phyloP scores from a whole-genome alignment of 495 filamentous ascomycete genomes.

The Evansstolkia leycettana region DNA sequence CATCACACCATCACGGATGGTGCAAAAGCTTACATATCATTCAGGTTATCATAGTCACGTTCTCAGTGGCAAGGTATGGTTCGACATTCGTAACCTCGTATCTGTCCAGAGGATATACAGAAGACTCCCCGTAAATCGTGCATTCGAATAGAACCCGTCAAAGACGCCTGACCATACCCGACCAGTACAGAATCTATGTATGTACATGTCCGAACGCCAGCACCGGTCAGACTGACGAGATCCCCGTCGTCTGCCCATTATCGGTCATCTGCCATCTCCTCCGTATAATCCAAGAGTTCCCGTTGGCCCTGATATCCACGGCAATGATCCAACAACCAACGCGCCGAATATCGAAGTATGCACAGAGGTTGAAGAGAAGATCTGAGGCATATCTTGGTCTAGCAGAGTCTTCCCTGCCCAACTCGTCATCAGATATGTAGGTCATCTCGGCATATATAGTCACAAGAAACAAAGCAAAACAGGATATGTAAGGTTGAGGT shows the following conservation, averaged over 20 bases:
- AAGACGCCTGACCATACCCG: not conserved
- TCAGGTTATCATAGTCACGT: too few relatives aligned
- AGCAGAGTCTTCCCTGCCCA: not conserved
- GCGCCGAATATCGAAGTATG: too few relatives aligned
- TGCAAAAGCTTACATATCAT: too few relatives aligned
- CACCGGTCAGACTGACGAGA: not conserved
- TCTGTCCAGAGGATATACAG: too few relatives aligned
- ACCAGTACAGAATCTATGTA: constrained; percentile 1
- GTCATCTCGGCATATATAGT: constrained; percentile 17
- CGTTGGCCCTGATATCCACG: too few relatives aligned
- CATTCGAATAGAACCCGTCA: not conserved
- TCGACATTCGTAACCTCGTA: too few relatives aligned
- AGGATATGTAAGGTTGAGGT: constrained; percentile 2
- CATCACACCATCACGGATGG: too few relatives aligned
- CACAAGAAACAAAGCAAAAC: constrained; percentile 8
- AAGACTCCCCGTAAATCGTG: not conserved
- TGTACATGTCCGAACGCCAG: constrained; percentile 1
- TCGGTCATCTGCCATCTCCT: too few relatives aligned
- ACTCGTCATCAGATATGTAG: constrained; percentile 12
- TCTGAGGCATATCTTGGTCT: not conserved
- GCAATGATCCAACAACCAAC: too few relatives aligned
- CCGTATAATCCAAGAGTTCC: too few relatives aligned
- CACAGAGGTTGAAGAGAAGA: not conserved
- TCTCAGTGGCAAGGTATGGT: too few relatives aligned
- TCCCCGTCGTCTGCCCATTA: too few relatives aligned